Evolutionary conservation across 2,329 filamentous ascomycete species (phyloP), one percentile per base, ranked within the genome.

Genomic region (Fusarium austroafricanum): DNA sequence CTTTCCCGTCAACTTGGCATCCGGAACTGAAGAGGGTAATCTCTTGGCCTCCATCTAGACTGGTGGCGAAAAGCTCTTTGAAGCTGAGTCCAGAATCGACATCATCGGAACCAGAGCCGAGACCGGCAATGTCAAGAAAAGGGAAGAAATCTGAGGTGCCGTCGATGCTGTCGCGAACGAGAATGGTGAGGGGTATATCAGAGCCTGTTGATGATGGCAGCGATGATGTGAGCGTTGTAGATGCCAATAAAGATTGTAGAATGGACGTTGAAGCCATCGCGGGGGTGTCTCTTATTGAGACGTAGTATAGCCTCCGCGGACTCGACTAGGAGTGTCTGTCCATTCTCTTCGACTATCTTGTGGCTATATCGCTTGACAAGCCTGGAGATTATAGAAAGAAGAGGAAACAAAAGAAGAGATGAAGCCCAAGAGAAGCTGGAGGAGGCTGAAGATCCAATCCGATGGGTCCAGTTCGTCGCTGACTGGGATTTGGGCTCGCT

Each of bases 111-210:
- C 66, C 68, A n/a, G 71, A 67, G 45, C 71, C 71, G 43, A 79
- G 70, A 53, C 66, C 65, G 35, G 72, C 75, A 33, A 80, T 75
- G 63, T 80, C 78, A 51, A 77, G 64, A 42, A 80, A 80, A 21
- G 78, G 78, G 56, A 76, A 80, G 68, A 80, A 80, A 69, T 78
- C 75, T 1, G 73, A 73, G 6, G 75, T 76, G 56, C 76, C 77
- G 20, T 75, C 74, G 15, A 79, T 73, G 55, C 65, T 69, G 46
- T 66, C 47, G 33, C 70, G 72, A 52, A 79, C 58, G 42, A 77
- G 63, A 35, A 79, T 65, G 12, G 65, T 72, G 18, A 79, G 72
- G 6, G 76, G 69, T 9, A 68, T 71, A 9, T 72, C 64, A 7
- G 73, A 62, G 23, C 65, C 67, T 12, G 66, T 56, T 35, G 70